These are phyloP conservation scores for Aleurites moluccanus DNA, from an alignment of 441 rosid species.

Conservation along the genomic window DNA sequence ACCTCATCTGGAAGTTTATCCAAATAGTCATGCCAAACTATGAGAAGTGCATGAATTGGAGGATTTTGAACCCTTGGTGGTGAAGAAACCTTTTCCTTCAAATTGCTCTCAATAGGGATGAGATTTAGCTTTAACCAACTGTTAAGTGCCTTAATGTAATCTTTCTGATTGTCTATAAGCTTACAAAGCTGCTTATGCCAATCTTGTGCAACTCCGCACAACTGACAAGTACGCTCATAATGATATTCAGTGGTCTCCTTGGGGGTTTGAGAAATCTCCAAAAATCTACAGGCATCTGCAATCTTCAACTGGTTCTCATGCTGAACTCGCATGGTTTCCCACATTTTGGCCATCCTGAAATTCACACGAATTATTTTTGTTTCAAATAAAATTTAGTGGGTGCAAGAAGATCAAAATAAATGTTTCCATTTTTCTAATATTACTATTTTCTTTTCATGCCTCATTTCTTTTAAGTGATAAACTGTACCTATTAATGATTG, in stretches of 20 bases:
- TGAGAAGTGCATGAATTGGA: conserved; percentile 61
- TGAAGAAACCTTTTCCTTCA: conserved; percentile 83
- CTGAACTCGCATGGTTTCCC: conserved; percentile 65
- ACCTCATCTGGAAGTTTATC: conserved; percentile 61
- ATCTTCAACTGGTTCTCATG: conserved; percentile 55
- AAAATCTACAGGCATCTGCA: conserved; percentile 36
- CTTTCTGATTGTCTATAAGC: conserved; percentile 65
- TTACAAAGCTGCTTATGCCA: conserved; percentile 73
- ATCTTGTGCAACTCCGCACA: conserved; percentile 56
- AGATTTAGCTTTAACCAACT: conserved; percentile 74
- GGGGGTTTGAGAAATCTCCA: conserved; percentile 49
- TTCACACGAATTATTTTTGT: conserved; percentile 1
- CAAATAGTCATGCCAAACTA: conserved; percentile 61
- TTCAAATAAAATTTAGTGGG: neutral
- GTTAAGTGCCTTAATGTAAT: conserved; percentile 58
- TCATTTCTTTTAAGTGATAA: neutral
- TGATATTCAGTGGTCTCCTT: conserved; percentile 72
- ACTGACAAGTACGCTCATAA: conserved; percentile 63
- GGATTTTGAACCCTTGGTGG: conserved; percentile 68
- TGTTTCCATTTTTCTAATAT: neutral
- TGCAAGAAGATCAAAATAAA: neutral
- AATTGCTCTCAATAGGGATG: conserved; percentile 84
- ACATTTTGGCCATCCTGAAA: conserved; percentile 85
- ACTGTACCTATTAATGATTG: neutral
- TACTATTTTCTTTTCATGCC: neutral